Percentiles rank a stretch among this genome's conserved stretches.
These are phyloP conservation scores for Aspergillus sp. DNA, from an alignment of 2,329 filamentous ascomycete species.

Conservation along the genomic window DNA sequence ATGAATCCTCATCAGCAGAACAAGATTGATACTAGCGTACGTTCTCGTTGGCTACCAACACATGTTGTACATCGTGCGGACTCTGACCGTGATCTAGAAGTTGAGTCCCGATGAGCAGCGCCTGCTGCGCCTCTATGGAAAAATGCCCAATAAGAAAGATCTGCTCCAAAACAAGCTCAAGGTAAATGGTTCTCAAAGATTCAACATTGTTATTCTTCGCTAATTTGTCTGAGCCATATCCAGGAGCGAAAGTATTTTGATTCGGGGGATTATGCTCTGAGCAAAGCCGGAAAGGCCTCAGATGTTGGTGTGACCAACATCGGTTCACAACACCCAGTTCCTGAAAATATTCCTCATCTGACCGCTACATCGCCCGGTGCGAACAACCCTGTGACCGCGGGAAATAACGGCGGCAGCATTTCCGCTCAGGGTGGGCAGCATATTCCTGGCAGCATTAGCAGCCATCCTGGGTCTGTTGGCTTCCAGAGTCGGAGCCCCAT, in stretches of 20 bases:
- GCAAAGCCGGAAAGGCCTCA: conserved; percentile 94
- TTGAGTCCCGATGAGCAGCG: conserved; percentile 93
- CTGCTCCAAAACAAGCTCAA: conserved; percentile 97
- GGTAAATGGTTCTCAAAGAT: conserved; percentile 40
- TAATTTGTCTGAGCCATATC: not conserved
- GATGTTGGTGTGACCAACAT: conserved; percentile 91
- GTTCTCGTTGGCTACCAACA: conserved; percentile 38
- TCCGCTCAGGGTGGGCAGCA: conserved; percentile 40
- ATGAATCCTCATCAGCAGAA: conserved; percentile 99
- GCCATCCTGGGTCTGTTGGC: conserved; percentile 39
- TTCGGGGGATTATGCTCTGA: conserved; percentile 92
- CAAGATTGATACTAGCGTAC: conserved; percentile 93
- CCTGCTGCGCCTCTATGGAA: conserved; percentile 95
- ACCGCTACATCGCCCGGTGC: conserved; percentile 60
- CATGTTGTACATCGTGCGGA: not conserved
- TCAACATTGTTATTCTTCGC: not conserved
- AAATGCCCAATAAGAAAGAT: conserved; percentile 94
- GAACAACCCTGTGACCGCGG: conserved; percentile 32
- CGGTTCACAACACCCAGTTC: conserved; percentile 89
- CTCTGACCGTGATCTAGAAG: conserved; percentile 57
- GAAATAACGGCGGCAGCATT: conserved; percentile 33
- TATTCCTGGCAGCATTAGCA: conserved; percentile 44
- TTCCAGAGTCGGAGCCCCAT: conserved; percentile 72
- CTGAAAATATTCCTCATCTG: conserved; percentile 92
- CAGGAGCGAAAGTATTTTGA: conserved; percentile 98